phyloP scores from a whole-genome alignment of 352 stramenopile genomes.

The Aphanomyces astaci region DNA sequence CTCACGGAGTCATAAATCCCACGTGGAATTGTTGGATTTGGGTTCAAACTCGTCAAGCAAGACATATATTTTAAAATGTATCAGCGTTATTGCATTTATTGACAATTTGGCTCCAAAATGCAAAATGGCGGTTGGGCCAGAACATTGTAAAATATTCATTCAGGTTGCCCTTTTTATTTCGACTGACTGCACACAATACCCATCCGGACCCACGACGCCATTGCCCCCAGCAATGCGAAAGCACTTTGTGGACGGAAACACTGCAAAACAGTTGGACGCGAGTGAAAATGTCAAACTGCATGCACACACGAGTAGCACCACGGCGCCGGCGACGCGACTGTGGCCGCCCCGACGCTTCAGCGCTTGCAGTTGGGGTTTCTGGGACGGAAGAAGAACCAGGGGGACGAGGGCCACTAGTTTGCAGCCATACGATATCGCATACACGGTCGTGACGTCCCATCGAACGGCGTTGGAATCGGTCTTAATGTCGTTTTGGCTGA shows the following conservation, averaged over 20 bases:
- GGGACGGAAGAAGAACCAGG: constrained; percentile 35
- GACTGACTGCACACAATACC: neutral
- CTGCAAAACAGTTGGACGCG: constrained; percentile 47
- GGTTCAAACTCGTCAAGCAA: too few relatives aligned
- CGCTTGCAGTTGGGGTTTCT: constrained; percentile 38
- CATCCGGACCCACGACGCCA: neutral
- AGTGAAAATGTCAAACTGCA: constrained; percentile 44
- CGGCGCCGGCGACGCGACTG: constrained; percentile 38
- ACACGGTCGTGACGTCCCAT: constrained; percentile 45
- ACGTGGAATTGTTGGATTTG: too few relatives aligned
- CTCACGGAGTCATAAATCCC: too few relatives aligned
- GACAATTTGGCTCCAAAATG: too few relatives aligned
- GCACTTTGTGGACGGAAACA: constrained; percentile 44
- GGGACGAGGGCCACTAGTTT: constrained; percentile 36
- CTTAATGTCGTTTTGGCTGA: constrained; percentile 46
- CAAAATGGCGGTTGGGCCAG: too few relatives aligned
- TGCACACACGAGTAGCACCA: constrained; percentile 6
- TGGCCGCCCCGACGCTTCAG: constrained; percentile 36
- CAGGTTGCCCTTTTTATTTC: neutral
- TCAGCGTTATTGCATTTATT: too few relatives aligned
- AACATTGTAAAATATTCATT: too few relatives aligned
- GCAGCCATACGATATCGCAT: constrained; percentile 42
- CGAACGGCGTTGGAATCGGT: constrained; percentile 39
- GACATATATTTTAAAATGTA: too few relatives aligned
- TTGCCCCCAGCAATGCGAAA: constrained; percentile 42